Evolutionary conservation across 2,329 filamentous ascomycete species (phyloP), one percentile per base, ranked within the genome.

Genomic region (Alternaria sp.): DNA sequence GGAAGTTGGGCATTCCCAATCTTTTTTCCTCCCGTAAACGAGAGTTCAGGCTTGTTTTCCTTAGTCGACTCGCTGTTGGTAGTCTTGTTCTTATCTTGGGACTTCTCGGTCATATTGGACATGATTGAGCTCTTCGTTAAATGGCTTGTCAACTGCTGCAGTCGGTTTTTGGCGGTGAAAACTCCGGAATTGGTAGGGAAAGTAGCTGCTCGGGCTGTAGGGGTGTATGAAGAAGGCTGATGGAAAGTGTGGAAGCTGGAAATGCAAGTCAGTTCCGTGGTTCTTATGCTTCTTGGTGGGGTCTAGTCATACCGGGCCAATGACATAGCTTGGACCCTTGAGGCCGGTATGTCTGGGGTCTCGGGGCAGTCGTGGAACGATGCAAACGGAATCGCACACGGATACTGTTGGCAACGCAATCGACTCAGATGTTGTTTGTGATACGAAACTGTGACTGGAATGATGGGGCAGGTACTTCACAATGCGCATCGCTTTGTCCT

Each of bases 151-250:
- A 65, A 19, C 52, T 65, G 59, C 13, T 47, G 53, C 5, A 62
- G 55, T 58, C 61, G 50, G 10, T 59, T 36, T 40, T n/a, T 32
- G 11, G 61, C 59, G 51, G 55, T 15, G 19, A 19, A 43, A 36
- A 49, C 46, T 25, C 32, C 26, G 3, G 19, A 43, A 10, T 57
- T 65, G 23, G 17, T 47, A 19, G 68, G 62, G 26, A 66, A 66
- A n/a, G 64, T 66, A 13, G 59, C 50, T 43, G 61, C 60, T 62
- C 61, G 49, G 13, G 61, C 28, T 45, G 61, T 45, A 17, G 21
- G 62, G 58, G 49, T 61, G 65, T 50, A 66, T 17, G 61, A 57
- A 28, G n/a, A 12, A 56, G 61, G 59, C 50, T 72, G 63, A 40
- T 32, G 43, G 7, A 58, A 30, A 23, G 23, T 21, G n/a, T 46